Evolutionary conservation across 2,329 filamentous ascomycete species (phyloP), one percentile per base, ranked within the genome.

Genomic region (Coniochaeta sp.): DNA sequence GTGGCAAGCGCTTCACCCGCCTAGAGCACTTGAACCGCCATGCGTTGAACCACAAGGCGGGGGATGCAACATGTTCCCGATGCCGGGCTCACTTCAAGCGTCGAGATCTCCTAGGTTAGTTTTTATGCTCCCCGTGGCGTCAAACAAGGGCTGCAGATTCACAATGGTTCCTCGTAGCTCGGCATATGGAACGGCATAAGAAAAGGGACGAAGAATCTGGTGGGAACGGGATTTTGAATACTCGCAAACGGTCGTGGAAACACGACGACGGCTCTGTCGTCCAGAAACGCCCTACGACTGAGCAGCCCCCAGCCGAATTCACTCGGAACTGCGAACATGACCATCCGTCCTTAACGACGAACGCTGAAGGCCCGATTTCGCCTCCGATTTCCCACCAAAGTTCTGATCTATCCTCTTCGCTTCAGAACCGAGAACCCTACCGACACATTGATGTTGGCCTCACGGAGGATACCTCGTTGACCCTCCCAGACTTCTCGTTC

Each of bases 11-110:
- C 17, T 86, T 85, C 67, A 82, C 81, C 26, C 75, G 83, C 8
- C 77, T 80, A 12, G 83, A 86, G 66, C 83, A 86, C 68, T 73
- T 85, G 57, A 80, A 83, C 61, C 76, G 83, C 16, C 83, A 86
- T 70, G 75, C 78, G 24, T 72, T 85, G 58, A 86, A 86, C 65
- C 83, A 85, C 65, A 73, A 75, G n/a, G 72, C 75, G 32, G 77
- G 78, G 0, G 79, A 81, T 50, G 78, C 78, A 62, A 85, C 82
- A 3, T 88, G 85, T 66, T 71, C 78, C 57, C 73, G 84, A 65
- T 88, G 85, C 63, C 78, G 79, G 60, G 82, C 83, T 30, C 82
- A 85, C 66, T 87, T 87, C 69, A 83, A 83, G 65, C 77, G 85
- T 52, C 81, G 79, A 28, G 85, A 87, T 69, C 71, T 87, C 47